Conservation (phyloP, 257 asterid species). For the Linderniella brevidens region DNA sequence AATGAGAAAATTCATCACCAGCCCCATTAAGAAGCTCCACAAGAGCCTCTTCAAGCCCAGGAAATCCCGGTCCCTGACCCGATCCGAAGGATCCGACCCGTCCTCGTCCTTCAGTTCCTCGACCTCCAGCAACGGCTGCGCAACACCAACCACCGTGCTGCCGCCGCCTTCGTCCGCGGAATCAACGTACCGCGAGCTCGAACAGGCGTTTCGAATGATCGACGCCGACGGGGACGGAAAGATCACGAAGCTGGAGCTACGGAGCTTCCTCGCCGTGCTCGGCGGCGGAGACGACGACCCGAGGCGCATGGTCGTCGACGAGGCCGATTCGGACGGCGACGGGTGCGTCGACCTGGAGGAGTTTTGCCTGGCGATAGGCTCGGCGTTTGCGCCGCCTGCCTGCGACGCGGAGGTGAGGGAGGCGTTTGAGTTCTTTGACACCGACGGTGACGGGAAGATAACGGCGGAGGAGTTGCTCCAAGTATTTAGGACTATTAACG, state of each 20-base stretch:
- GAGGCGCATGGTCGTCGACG: slow-evolving; percentile 19
- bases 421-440: slow-evolving; percentile 30
- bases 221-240: slow-evolving; percentile 37
- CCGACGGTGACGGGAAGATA: slow-evolving; percentile 33
- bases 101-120: slow-evolving; percentile 16
- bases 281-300: slow-evolving; percentile 33
- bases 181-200: slow-evolving; percentile 17
- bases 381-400: slow-evolving; percentile 34
- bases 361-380: slow-evolving; percentile 24
- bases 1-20: slow-evolving; percentile 18
- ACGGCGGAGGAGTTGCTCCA: slow-evolving; percentile 32
- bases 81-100: slow-evolving; percentile 21
- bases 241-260: slow-evolving; percentile 26
- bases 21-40: slow-evolving; percentile 32
- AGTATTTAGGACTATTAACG: slow-evolving; percentile 19
- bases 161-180: slow-evolving; percentile 16
- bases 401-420: slow-evolving; percentile 30
- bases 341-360: slow-evolving; percentile 37
- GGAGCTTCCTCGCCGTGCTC: slow-evolving; percentile 19
- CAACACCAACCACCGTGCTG: slow-evolving; percentile 38
- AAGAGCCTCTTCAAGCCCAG: slow-evolving; percentile 23
- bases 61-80: slow-evolving; percentile 22
- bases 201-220: slow-evolving; percentile 32
- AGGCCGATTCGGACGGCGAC: slow-evolving; percentile 30
- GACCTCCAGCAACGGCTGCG: slow-evolving; percentile 12